Base-by-base conservation (phyloP, 331 rosid genomes). In the Prunus yedoensis region DNA sequence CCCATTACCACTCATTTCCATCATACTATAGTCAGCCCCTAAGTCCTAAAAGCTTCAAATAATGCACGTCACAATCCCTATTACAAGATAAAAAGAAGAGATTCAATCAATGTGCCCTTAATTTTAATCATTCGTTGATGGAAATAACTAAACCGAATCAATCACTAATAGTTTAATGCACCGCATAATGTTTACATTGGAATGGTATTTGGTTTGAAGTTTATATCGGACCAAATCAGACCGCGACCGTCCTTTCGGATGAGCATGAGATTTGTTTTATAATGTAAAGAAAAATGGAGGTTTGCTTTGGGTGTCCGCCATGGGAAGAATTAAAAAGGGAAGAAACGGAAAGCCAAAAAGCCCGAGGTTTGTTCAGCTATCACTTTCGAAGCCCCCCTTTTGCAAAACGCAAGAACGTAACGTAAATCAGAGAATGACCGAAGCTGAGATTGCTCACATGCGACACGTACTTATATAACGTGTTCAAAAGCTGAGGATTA, bases 301-400 rank as follows among this genome's bases (percentile, higher is more conserved):
- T 58, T 45, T n/a, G 77, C 68, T 46, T 73, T 61, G 49, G 69
- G 16, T 73, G 46, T 68, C 58, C 68, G 68, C 58, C 57, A 8
- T 21, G 57, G 8, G 10, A 73, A 73, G 68, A 4, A 43, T 20
- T 18, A 0, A 4, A 41, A 45, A 45, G 46, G 14, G 43, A 13
- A 27, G n/a, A 59, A 73, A 18, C 46, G 23, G 30, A 59, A 59
- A 58, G 58, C 68, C 16, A 23, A 46, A 20, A 32, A 25, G 27
- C 62, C 66, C 2, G 38, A 14, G 23, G 38, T 20, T 27, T 27
- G 28, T 27, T 38, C 1, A 27, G 75, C 65, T 56, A 54, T 46
- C 14, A 35, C 47, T 72, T 17, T 15, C 4, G 1, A 60, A 46
- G 59, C 15, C 64, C 28, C 27, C 25, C 4, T 47, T 72, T 18